phyloP scores from a whole-genome alignment of 2,329 filamentous ascomycete species.

The Setomelanomma holmii region DNA sequence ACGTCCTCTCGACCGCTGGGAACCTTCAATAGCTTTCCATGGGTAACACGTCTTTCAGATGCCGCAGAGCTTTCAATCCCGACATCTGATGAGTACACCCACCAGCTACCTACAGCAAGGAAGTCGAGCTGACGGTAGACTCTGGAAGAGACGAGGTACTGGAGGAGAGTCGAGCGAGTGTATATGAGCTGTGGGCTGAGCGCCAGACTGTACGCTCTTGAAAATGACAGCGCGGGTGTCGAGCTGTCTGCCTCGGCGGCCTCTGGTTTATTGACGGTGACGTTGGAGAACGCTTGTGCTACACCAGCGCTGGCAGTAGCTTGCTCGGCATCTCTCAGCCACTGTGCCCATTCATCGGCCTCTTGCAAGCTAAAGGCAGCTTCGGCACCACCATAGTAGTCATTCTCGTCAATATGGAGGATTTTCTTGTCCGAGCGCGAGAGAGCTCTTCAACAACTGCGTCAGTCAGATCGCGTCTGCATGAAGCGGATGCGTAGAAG shows the following conservation, averaged over 20 bases:
- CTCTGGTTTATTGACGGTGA: conserved; percentile 42
- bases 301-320: background rate
- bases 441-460: conserved; percentile 75
- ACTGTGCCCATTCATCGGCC: conserved; percentile 74
- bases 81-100: conserved; percentile 65
- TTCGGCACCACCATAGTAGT: conserved; percentile 86
- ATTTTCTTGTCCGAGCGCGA: conserved; percentile 92
- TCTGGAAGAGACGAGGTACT: conserved; percentile 84
- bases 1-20: conserved; percentile 92
- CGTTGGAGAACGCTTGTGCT: conserved; percentile 35
- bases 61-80: conserved; percentile 3
- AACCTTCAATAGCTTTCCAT: conserved; percentile 67
- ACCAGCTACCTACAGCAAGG: conserved; percentile 91
- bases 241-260: conserved; percentile 24
- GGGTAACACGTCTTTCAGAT: background rate
- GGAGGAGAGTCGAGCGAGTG: conserved; percentile 77
- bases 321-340: conserved; percentile 45
- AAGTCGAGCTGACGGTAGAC: conserved; percentile 92
- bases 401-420: conserved; percentile 85
- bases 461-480: conserved; percentile 72
- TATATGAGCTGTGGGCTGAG: conserved; percentile 89
- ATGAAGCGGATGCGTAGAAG: conserved; percentile 19
- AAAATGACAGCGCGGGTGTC: conserved; percentile 60
- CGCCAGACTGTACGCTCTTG: conserved; percentile 81
- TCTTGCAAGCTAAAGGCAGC: conserved; percentile 87